phyloP scores from a whole-genome alignment of 148 eudicot genomes.

The Beta vulgaris region DNA sequence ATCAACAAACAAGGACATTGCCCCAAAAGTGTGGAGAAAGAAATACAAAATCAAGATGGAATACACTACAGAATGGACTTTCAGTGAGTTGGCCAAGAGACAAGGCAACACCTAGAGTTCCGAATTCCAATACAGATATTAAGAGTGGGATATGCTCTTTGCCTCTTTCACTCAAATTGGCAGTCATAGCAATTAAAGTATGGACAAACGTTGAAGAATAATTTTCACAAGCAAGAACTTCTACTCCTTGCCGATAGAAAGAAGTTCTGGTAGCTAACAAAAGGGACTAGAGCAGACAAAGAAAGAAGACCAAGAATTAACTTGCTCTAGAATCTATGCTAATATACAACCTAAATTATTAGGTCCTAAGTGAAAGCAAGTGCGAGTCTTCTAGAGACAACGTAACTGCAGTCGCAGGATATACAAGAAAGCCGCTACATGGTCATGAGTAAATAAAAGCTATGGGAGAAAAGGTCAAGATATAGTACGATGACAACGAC shows the following conservation, averaged over 20 bases:
- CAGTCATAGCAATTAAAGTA: not conserved
- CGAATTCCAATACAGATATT: not conserved
- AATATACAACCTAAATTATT: too few species aligned
- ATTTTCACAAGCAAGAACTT: not conserved
- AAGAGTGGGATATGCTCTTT: not conserved
- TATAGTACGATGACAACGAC: constrained; percentile 69
- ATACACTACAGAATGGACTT: not conserved
- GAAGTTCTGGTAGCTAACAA: not conserved
- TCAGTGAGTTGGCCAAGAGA: not conserved
- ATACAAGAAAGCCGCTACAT: not conserved
- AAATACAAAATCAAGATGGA: not conserved
- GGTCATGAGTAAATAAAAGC: not conserved
- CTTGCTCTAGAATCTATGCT: not conserved
- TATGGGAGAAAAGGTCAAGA: constrained; percentile 8
- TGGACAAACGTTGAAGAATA: not conserved
- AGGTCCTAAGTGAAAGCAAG: not conserved
- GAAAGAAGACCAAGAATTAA: not conserved
- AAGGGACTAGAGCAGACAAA: not conserved
- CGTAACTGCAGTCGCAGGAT: not conserved
- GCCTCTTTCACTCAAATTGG: not conserved
- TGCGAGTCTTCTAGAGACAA: not conserved
- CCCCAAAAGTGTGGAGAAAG: not conserved
- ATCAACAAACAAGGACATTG: not conserved
- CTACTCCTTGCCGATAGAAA: not conserved
- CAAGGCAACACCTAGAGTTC: not conserved